These are phyloP conservation scores for Pythium pectinolyticum DNA, from an alignment of 352 stramenopile genomes.

Conservation along the genomic window DNA sequence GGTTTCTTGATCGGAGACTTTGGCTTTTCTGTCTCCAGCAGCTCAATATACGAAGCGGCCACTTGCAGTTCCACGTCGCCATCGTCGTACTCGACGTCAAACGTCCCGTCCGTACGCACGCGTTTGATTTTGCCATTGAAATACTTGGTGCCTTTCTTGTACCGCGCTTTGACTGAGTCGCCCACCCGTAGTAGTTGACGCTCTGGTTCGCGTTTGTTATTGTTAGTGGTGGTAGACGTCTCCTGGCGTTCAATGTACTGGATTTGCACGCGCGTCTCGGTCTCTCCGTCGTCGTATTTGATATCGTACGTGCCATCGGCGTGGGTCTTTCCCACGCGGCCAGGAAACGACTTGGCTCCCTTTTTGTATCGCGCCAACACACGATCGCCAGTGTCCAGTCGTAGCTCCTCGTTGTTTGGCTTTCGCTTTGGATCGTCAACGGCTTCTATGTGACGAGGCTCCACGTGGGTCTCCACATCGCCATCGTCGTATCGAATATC, in stretches of 20 bases:
- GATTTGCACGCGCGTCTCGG: slow-evolving; percentile 32
- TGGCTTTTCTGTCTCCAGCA: neutral
- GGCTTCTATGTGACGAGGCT: slow-evolving; percentile 32
- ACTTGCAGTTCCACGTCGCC: slow-evolving; percentile 50
- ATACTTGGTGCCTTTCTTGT: slow-evolving; percentile 65
- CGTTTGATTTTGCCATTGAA: slow-evolving; percentile 64
- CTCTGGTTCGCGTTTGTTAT: neutral
- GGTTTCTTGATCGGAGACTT: slow-evolving; percentile 25
- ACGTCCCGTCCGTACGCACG: slow-evolving; percentile 59
- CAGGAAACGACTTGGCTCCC: slow-evolving; percentile 39
- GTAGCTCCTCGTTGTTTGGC: too few species aligned
- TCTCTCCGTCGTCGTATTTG: slow-evolving; percentile 60
- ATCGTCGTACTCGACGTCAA: slow-evolving; percentile 68
- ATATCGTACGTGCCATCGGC: slow-evolving; percentile 71
- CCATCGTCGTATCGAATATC: slow-evolving; percentile 56
- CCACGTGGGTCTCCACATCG: slow-evolving; percentile 48
- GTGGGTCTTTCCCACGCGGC: slow-evolving; percentile 37
- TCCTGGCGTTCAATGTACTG: slow-evolving; percentile 22
- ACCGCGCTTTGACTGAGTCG: slow-evolving; percentile 55
- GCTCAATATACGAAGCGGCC: slow-evolving; percentile 32
- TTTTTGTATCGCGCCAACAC: slow-evolving; percentile 47
- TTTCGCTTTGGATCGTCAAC: too few species aligned
- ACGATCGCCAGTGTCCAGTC: too few species aligned
- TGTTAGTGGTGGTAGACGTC: neutral
- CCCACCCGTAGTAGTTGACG: slow-evolving; percentile 25